Base-by-base conservation (phyloP, 441 rosid species). In the Sinapis alba region DNA sequence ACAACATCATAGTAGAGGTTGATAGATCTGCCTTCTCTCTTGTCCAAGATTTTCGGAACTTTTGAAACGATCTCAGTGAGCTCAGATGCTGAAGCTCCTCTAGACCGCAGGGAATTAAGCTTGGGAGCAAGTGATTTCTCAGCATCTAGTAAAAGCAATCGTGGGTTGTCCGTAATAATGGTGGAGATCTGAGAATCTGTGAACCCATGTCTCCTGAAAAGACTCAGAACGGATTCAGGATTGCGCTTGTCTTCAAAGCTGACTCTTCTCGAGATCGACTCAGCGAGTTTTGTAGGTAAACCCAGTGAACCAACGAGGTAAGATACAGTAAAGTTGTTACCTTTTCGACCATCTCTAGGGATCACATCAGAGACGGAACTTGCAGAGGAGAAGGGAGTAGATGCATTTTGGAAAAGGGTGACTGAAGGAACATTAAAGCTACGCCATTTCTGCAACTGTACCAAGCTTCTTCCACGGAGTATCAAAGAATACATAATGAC, bases 31-130 rank as follows among this genome's bases (percentile, higher is more conserved):
- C 1, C 23, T 1, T 3, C 0, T 63, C 7, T 58, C 24, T 7
- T 20, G 13, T 23, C 26, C 65, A 73, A 65, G 60, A 73, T 57
- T 58, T 10, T 65, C 0, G 72, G 72, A 57, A 65, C 66, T 6
- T 3, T 5, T 0, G 78, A 65, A 20, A 80, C 21, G 12, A 63
- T 23, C 47, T 63, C 19, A 7, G 64, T 72, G 11, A 80, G 69
- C 1, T 69, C 80, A 9, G 74, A 15, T 20, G 27, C 65, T 32
- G 82, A 32, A 30, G 69, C 65, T 20, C 84, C 81, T 41, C 70
- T 66, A 0, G 85, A 73, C 27, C 8, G 28, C 11, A 84, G 6
- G 60, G 71, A 80, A 32, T 78, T 36, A 56, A 84, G 67, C 70
- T 78, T 82, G 34, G 78, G 76, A 19, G 27, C 32, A 15, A 75